phyloP scores from a whole-genome alignment of 2,329 filamentous ascomycete species.

The Aspergillus transmontanensis region DNA sequence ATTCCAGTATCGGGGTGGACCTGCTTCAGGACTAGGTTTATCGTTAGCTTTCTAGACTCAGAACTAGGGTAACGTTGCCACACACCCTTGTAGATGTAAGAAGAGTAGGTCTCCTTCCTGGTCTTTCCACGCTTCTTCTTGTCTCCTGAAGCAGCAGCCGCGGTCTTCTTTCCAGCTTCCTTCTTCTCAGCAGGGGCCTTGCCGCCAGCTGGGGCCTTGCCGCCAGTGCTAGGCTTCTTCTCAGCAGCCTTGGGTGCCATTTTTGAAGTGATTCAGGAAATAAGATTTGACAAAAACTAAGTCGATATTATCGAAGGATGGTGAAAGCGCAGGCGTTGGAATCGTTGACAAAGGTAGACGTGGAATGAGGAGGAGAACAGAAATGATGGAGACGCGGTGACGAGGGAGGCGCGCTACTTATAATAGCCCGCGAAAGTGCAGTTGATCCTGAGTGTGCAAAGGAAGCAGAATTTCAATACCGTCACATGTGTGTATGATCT shows the following conservation, averaged over 20 bases:
- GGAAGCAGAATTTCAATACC: constrained; percentile 51
- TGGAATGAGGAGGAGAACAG: constrained; percentile 36
- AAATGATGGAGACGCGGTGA: constrained; percentile 41
- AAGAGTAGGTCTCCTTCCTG: constrained; percentile 99
- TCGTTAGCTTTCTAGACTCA: constrained; percentile 25
- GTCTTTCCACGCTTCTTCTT: constrained; percentile 99
- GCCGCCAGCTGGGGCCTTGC: constrained; percentile 80
- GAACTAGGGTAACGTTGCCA: constrained; percentile 11
- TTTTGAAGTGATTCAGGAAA: constrained; percentile 45
- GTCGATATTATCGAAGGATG: constrained; percentile 36
- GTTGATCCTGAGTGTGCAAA: constrained; percentile 49
- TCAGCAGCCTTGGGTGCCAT: constrained; percentile 98
- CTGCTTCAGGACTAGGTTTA: constrained; percentile 87
- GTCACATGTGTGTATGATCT: constrained; percentile 46
- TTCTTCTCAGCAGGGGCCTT: constrained; percentile 95
- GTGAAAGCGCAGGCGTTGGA: constrained; percentile 9
- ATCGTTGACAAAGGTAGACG: constrained; percentile 24
- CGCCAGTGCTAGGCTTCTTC: constrained; percentile 93
- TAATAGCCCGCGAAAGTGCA: constrained; percentile 43
- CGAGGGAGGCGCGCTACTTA: constrained; percentile 49
- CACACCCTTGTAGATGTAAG: constrained; percentile 99
- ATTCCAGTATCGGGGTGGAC: constrained; percentile 99
- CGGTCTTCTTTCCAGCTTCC: constrained; percentile 99
- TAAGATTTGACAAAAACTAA: constrained; percentile 19
- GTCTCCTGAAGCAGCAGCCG: constrained; percentile 80